Evolutionary conservation across 768 basidiomycete genomes (phyloP).

Genomic region (Suillus occidentalis): DNA sequence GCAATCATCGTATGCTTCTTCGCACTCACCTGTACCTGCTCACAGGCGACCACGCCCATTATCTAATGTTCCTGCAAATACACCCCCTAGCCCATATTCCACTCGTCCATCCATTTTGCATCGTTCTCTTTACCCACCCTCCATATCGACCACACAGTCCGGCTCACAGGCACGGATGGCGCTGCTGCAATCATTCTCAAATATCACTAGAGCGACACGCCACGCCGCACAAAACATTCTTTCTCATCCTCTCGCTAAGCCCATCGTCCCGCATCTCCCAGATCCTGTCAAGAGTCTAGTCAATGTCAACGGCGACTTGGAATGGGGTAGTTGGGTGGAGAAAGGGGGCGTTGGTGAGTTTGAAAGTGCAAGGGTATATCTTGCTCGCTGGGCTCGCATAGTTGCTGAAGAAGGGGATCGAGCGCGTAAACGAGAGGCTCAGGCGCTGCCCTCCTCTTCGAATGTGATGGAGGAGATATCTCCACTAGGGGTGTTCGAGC

Average conservation of each 20-base stretch:
- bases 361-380: slow-evolving; percentile 93
- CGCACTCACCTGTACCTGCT: slow-evolving; percentile 80
- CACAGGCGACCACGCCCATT: slow-evolving; percentile 76
- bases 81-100: slow-evolving; percentile 54
- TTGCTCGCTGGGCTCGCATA: slow-evolving; percentile 95
- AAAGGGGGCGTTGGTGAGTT: slow-evolving; percentile 94
- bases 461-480: slow-evolving; percentile 62
- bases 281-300: slow-evolving; percentile 91
- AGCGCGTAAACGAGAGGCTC: slow-evolving; percentile 77
- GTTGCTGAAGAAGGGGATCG: slow-evolving; percentile 98
- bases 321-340: slow-evolving; percentile 94
- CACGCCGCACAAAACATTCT: slow-evolving; percentile 94
- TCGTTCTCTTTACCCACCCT: slow-evolving; percentile 62
- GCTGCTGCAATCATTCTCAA: slow-evolving; percentile 91
- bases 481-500: slow-evolving; percentile 84
- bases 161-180: slow-evolving; percentile 75
- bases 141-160: slow-evolving; percentile 50
- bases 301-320: slow-evolving; percentile 85
- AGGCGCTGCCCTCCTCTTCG: slow-evolving; percentile 53
- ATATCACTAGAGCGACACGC: slow-evolving; percentile 88
- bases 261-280: slow-evolving; percentile 93
- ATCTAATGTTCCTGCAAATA: slow-evolving; percentile 30
- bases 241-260: slow-evolving; percentile 93
- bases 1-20: slow-evolving; percentile 73
- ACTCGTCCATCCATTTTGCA: slow-evolving; percentile 77